These are phyloP conservation scores for Drechslera avenae DNA, from an alignment of 2,329 filamentous ascomycete genomes.

Conservation along the genomic window DNA sequence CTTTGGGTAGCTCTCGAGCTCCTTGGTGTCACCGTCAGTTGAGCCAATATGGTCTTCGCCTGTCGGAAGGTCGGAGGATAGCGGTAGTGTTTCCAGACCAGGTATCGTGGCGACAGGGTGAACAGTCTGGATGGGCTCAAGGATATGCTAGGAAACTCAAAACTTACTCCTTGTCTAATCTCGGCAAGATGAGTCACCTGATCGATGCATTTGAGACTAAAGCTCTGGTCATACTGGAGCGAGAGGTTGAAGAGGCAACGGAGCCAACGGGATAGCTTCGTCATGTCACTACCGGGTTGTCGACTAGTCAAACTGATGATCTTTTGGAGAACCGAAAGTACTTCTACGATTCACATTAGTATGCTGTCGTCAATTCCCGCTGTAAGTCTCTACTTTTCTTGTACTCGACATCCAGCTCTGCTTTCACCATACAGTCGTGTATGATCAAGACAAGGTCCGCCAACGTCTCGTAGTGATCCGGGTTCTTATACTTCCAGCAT, in stretches of 20 bases:
- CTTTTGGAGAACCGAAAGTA: conserved; percentile 58
- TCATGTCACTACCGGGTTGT: conserved; percentile 60
- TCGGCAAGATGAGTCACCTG: conserved; percentile 58
- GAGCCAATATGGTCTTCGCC: conserved; percentile 2
- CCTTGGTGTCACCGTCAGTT: conserved; percentile 33
- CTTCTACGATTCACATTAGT: conserved; percentile 26
- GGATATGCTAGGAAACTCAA: neutral
- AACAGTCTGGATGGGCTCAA: conserved; percentile 9
- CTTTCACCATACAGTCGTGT: conserved; percentile 45
- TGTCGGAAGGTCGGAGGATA: conserved; percentile 20
- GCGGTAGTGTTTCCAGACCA: conserved; percentile 18
- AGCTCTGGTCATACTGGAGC: conserved; percentile 60
- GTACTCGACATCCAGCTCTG: conserved; percentile 34
- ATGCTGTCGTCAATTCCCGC: conserved; percentile 26
- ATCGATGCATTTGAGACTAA: conserved; percentile 66
- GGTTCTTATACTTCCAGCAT: conserved; percentile 44
- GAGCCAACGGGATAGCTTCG: conserved; percentile 74
- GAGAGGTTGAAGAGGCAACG: conserved; percentile 75
- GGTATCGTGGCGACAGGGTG: neutral
- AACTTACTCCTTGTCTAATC: conserved; percentile 36
- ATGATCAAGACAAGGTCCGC: conserved; percentile 55
- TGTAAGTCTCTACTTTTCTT: conserved; percentile 32
- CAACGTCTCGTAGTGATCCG: conserved; percentile 52
- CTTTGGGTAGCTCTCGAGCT: conserved; percentile 62
- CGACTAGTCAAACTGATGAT: conserved; percentile 72